A percentile compares a stretch with the other conserved stretches of the same genome.
Evolutionary conservation across 2,329 filamentous ascomycete species (phyloP).

Genomic region (Leptographium radiaticola): DNA sequence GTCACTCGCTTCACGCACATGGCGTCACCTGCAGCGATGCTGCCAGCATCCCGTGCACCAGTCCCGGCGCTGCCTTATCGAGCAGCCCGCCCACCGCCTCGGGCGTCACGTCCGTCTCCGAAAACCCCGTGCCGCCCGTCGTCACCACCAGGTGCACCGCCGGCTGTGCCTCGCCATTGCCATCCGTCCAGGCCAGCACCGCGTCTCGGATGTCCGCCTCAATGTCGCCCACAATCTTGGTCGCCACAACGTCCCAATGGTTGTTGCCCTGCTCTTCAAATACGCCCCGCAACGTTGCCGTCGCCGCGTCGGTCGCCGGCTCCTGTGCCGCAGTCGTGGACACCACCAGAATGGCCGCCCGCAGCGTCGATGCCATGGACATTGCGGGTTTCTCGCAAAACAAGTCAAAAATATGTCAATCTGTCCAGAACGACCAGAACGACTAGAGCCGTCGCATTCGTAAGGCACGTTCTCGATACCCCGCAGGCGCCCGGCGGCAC

Average conservation of each 20-base stretch:
- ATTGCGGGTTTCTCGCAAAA: neutral
- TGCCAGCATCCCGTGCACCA: slow-evolving; percentile 91
- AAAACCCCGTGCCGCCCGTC: slow-evolving; percentile 89
- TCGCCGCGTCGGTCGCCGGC: slow-evolving; percentile 64
- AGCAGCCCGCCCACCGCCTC: slow-evolving; percentile 76
- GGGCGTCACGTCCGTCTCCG: slow-evolving; percentile 71
- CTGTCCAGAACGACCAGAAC: neutral
- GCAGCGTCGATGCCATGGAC: slow-evolving; percentile 36
- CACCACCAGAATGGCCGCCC: slow-evolving; percentile 68
- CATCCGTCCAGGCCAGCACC: slow-evolving; percentile 62
- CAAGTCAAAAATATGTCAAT: neutral
- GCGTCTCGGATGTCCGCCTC: slow-evolving; percentile 60
- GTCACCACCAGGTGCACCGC: slow-evolving; percentile 65
- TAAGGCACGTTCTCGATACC: neutral
- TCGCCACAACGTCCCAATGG: slow-evolving; percentile 58
- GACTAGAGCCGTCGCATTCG: neutral
- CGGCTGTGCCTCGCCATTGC: slow-evolving; percentile 19
- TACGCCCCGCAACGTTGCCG: slow-evolving; percentile 51
- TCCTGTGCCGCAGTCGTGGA: slow-evolving; percentile 82
- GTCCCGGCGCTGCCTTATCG: slow-evolving; percentile 73
- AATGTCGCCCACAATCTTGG: slow-evolving; percentile 69
- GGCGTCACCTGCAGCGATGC: slow-evolving; percentile 76
- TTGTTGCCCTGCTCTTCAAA: slow-evolving; percentile 53
- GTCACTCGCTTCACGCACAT: slow-evolving; percentile 42
- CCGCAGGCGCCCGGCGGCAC: neutral